Percentiles rank a stretch among this genome's conserved stretches.
Conservation (phyloP, 2,329 filamentous ascomycete species). For the Fusarium circinatum region DNA sequence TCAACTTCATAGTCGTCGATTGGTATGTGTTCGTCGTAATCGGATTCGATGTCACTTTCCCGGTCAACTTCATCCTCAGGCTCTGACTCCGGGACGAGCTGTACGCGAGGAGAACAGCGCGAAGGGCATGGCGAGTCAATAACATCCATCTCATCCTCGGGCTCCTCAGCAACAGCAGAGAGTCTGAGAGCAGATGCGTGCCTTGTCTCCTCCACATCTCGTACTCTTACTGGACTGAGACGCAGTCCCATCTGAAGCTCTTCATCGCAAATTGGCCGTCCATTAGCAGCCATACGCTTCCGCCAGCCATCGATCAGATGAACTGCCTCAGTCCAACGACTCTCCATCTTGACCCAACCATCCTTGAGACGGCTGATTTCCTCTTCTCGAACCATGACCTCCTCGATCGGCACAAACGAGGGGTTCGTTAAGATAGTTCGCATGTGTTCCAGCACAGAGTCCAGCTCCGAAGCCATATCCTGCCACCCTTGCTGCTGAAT, state of each 20-base stretch:
- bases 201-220: slow-evolving; percentile 60
- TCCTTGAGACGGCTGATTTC: slow-evolving; percentile 85
- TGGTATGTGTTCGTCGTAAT: slow-evolving; percentile 57
- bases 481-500: slow-evolving; percentile 58
- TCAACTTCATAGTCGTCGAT: slow-evolving; percentile 56
- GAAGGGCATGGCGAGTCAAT: slow-evolving; percentile 46
- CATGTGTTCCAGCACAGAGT: slow-evolving; percentile 81
- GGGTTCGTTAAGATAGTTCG: slow-evolving; percentile 90
- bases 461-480: slow-evolving; percentile 79
- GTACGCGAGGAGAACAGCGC: slow-evolving; percentile 29
- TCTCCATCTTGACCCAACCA: slow-evolving; percentile 95
- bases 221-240: slow-evolving; percentile 67
- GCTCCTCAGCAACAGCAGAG: slow-evolving; percentile 60
- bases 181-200: slow-evolving; percentile 53
- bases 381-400: slow-evolving; percentile 90
- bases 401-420: slow-evolving; percentile 94
- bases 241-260: slow-evolving; percentile 75
- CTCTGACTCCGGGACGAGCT: slow-evolving; percentile 25
- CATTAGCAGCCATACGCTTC: slow-evolving; percentile 77
- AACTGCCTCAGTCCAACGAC: slow-evolving; percentile 88
- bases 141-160: slow-evolving; percentile 47
- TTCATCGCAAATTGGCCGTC: slow-evolving; percentile 74
- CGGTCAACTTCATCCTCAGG: slow-evolving; percentile 41
- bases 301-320: slow-evolving; percentile 93
- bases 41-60: slow-evolving; percentile 52